Evolutionary conservation across 23 red algal genomes (phyloP), one percentile per base, ranked within the genome.

Genomic region (Gracilaria vermiculophylla): DNA sequence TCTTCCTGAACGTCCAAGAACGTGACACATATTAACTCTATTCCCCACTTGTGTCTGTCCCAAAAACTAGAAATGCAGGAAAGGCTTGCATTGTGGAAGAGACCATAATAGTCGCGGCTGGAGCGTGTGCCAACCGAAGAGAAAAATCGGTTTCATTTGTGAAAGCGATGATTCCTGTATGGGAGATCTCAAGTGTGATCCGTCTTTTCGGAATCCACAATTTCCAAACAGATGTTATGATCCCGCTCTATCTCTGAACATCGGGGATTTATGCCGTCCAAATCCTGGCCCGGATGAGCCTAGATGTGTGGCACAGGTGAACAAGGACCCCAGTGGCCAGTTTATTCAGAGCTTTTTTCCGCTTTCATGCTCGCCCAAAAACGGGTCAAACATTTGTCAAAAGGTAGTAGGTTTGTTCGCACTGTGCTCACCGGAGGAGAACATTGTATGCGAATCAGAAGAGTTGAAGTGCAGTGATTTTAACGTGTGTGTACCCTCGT

Each of bases 321-420:
- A 53, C 16, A 24, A 20, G 17, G 73, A 37, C 16, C 44, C 25
- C 13, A 56, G 16, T 35, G 1, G 1, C 10, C 8, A 70, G 33
- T 9, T 21, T 41, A 41, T 8, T 5, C n/a, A 7, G 55, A 19
- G 4, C 55, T 7, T 6, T 66, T 66, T 34, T 28, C 28, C 61
- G 4, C 61, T 66, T 31, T 5, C 71, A 32, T 76, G 71, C 71
- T 76, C 50, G 48, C 71, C 71, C 13, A 76, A 76, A n/a, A 53
- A 48, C 25, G 71, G 71, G 5, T n/a, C 71, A 48, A 39, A 51
- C 39, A n/a, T 53, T 8, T 76, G 71, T 24, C 71, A 76, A n/a
- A 12, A 25, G 8, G 4, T 39, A 4, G 71, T 53, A 3, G 37
- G 43, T 48, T 53, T 76, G 20, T 76, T 76, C 27, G 36, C 6